These are phyloP conservation scores for Phytophthora sp. DNA, from an alignment of 352 stramenopile species.

Conservation along the genomic window DNA sequence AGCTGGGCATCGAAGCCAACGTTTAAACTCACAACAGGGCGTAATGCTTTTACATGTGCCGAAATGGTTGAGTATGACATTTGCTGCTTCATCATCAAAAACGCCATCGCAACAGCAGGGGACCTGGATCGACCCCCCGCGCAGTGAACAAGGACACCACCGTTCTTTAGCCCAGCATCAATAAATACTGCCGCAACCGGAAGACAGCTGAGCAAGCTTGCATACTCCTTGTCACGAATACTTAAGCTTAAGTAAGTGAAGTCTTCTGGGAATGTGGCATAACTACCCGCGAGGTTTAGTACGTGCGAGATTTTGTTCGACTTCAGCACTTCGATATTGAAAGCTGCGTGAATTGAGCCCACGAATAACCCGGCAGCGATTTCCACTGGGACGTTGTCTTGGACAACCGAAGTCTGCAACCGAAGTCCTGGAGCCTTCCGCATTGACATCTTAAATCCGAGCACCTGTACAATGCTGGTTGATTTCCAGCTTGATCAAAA, in stretches of 20 bases:
- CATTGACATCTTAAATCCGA: slow-evolving; percentile 44
- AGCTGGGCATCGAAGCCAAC: slow-evolving; percentile 87
- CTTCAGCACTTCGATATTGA: slow-evolving; percentile 86
- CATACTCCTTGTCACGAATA: slow-evolving; percentile 90
- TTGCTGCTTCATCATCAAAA: slow-evolving; percentile 77
- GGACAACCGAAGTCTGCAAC: slow-evolving; percentile 70
- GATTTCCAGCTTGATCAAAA: background rate
- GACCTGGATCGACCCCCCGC: slow-evolving; percentile 84
- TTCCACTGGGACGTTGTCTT: slow-evolving; percentile 88
- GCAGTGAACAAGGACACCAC: slow-evolving; percentile 87
- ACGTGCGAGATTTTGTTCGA: slow-evolving; percentile 81
- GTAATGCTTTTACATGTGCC: slow-evolving; percentile 54
- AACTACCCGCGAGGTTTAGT: slow-evolving; percentile 84
- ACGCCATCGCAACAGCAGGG: slow-evolving; percentile 77
- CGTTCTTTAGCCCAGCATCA: slow-evolving; percentile 60
- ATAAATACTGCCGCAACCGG: slow-evolving; percentile 84
- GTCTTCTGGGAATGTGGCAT: slow-evolving; percentile 86
- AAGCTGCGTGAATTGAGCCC: slow-evolving; percentile 86
- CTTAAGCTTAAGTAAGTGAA: slow-evolving; percentile 92
- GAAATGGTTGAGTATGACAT: slow-evolving; percentile 57
- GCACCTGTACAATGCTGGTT: too few species aligned
- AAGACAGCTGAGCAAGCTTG: slow-evolving; percentile 88
- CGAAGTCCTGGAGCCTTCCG: slow-evolving; percentile 59
- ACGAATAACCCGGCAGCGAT: slow-evolving; percentile 77
- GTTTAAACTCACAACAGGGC: slow-evolving; percentile 81